Conservation (phyloP, 2,329 filamentous ascomycete genomes). For the Fusarium foetens region DNA sequence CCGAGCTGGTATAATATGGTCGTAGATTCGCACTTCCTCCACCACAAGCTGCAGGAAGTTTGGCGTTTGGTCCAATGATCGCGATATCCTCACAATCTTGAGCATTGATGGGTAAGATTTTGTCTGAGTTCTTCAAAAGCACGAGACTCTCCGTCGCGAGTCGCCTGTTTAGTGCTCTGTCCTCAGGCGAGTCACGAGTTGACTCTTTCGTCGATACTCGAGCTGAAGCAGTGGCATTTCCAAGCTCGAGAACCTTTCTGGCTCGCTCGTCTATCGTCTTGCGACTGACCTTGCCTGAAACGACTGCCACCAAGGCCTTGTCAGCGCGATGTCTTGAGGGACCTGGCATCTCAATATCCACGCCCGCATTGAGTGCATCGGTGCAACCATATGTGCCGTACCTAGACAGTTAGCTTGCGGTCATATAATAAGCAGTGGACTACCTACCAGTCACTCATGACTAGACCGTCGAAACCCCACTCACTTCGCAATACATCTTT, state of each 20-base stretch:
- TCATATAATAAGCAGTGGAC: rapidly evolving
- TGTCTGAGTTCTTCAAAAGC: conserved; percentile 70
- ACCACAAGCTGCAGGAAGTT: conserved; percentile 48
- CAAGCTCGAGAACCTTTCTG: conserved; percentile 8
- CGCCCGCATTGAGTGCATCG: conserved; percentile 13
- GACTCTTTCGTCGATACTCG: conserved; percentile 18
- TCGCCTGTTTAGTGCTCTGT: conserved; percentile 3
- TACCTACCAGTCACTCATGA: conserved; percentile 34
- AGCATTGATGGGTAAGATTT: conserved; percentile 60
- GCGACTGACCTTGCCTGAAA: not conserved
- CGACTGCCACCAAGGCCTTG: conserved; percentile 8
- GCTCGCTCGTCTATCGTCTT: conserved; percentile 10
- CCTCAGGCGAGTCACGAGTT: conserved; percentile 17
- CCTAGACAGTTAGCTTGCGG: not conserved
- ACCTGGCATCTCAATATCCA: conserved; percentile 29
- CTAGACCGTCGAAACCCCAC: conserved; percentile 20
- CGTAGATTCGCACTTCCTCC: conserved; percentile 49
- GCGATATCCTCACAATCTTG: conserved; percentile 53
- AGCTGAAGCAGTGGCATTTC: not conserved
- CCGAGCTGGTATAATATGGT: conserved; percentile 47
- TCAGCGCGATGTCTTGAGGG: conserved; percentile 13
- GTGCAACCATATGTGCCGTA: conserved; percentile 24
- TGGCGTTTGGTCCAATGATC: conserved; percentile 65
- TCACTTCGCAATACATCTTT: conserved; percentile 11
- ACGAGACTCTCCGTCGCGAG: conserved; percentile 59